A percentile compares a stretch with the other conserved stretches of the same genome.
phyloP scores from a whole-genome alignment of 495 filamentous ascomycete species.

The Umbilicaria muhlenbergii region DNA sequence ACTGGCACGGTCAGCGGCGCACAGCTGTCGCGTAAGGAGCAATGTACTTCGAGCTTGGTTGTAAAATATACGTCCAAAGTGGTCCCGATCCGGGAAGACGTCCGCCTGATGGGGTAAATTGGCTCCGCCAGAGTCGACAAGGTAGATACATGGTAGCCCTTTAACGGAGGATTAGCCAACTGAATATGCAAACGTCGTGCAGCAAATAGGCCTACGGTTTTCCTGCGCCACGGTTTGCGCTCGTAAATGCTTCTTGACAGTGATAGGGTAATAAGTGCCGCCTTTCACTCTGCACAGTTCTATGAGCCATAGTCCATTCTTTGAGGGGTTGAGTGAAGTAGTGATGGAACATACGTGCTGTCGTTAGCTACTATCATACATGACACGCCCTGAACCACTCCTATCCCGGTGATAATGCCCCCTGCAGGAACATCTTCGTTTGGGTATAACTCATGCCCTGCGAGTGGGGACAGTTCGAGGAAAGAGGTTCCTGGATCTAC shows the following conservation, averaged over 20 bases:
- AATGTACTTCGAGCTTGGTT: constrained; percentile 84
- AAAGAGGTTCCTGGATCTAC: constrained; percentile 85
- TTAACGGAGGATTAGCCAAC: neutral
- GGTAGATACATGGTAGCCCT: constrained; percentile 72
- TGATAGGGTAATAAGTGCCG: constrained; percentile 97
- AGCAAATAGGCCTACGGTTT: constrained; percentile 36
- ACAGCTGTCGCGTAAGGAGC: neutral
- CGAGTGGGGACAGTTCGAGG: constrained; percentile 76
- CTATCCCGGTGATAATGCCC: constrained; percentile 87
- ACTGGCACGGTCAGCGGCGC: constrained; percentile 19
- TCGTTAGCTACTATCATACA: constrained; percentile 97
- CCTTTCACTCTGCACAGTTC: constrained; percentile 55
- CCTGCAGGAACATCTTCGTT: constrained; percentile 76
- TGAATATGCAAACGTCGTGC: neutral
- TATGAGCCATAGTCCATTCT: neutral
- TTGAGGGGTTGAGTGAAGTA: neutral
- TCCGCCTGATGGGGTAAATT: constrained; percentile 94
- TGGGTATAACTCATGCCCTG: constrained; percentile 73
- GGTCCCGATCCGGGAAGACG: constrained; percentile 89
- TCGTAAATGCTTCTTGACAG: constrained; percentile 92
- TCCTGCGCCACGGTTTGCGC: constrained; percentile 85
- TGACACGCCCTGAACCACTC: constrained; percentile 74
- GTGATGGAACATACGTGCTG: constrained; percentile 41
- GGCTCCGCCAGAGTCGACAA: constrained; percentile 91
- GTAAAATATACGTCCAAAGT: constrained; percentile 96